A percentile compares a stretch with the other conserved stretches of the same genome.
Conservation (phyloP, 495 filamentous ascomycete species). For the Aspergillus indologenus region DNA sequence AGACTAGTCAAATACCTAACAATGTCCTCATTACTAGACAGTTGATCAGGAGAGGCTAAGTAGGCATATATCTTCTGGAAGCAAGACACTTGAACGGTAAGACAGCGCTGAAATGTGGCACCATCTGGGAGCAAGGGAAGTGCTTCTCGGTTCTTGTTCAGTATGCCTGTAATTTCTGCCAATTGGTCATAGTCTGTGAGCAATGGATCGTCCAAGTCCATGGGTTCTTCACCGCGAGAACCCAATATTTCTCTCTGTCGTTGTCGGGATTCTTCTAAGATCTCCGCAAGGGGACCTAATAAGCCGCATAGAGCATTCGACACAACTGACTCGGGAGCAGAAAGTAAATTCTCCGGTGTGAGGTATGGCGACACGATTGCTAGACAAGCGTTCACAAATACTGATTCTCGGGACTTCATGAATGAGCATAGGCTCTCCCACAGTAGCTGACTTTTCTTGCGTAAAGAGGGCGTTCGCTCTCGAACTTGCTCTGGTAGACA, state of each 20-base stretch:
- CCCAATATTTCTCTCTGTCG: conserved; percentile 21
- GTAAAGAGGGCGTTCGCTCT: conserved; percentile 28
- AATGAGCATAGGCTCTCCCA: conserved; percentile 40
- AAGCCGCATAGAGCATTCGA: conserved; percentile 26
- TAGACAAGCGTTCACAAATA: conserved; percentile 34
- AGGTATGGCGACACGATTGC: conserved; percentile 34
- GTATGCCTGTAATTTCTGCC: conserved; percentile 22
- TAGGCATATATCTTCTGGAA: conserved; percentile 27
- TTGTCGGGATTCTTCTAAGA: conserved; percentile 44
- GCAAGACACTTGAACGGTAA: conserved; percentile 38
- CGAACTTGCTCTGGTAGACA: conserved; percentile 31
- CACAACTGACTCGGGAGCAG: conserved; percentile 12
- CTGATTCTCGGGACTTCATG: conserved; percentile 25
- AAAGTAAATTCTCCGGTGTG: conserved; percentile 21
- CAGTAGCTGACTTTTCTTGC: conserved; percentile 28
- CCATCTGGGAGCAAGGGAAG: conserved; percentile 28
- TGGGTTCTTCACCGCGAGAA: conserved; percentile 48
- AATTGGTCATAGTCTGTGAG: conserved; percentile 51
- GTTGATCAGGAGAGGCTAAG: conserved; percentile 29
- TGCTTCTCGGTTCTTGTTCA: conserved; percentile 30
- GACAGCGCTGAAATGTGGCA: conserved; percentile 34
- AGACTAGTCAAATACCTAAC: conserved; percentile 58
- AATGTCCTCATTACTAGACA: conserved; percentile 39
- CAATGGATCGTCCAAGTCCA: conserved; percentile 79
- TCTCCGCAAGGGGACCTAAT: conserved; percentile 27